phyloP scores from a whole-genome alignment of 2,329 filamentous ascomycete species.

The Ceratocystis diversiconidia region DNA sequence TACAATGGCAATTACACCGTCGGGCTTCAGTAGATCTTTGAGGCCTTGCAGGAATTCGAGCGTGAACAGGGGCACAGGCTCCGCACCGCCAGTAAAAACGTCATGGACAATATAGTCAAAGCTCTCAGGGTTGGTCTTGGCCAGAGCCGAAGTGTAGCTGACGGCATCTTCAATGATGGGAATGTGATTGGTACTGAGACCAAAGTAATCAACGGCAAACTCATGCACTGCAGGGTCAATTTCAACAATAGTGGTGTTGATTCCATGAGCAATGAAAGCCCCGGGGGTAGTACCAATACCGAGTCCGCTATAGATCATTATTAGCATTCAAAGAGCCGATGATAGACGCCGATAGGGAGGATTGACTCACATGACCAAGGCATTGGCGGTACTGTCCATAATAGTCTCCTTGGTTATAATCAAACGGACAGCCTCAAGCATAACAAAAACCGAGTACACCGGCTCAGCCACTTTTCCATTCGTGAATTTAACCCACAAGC shows the following conservation, averaged over 20 bases:
- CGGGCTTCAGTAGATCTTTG: slow-evolving; percentile 53
- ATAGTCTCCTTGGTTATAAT: slow-evolving; percentile 44
- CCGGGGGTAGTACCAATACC: slow-evolving; percentile 86
- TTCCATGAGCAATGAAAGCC: slow-evolving; percentile 72
- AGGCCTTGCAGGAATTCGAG: slow-evolving; percentile 65
- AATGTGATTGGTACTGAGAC: slow-evolving; percentile 60
- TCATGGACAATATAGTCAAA: slow-evolving; percentile 96
- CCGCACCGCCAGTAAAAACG: slow-evolving; percentile 91
- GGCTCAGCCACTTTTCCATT: slow-evolving; percentile 56
- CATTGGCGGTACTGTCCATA: slow-evolving; percentile 54
- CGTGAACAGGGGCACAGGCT: slow-evolving; percentile 80
- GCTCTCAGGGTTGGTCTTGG: slow-evolving; percentile 30
- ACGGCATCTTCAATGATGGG: slow-evolving; percentile 74
- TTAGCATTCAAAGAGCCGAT: slow-evolving; percentile 1
- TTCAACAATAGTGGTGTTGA: slow-evolving; percentile 87
- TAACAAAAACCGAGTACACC: slow-evolving; percentile 90
- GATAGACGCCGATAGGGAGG: background rate
- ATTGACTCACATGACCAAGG: slow-evolving; percentile 63
- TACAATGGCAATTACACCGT: slow-evolving; percentile 80
- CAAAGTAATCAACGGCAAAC: slow-evolving; percentile 72
- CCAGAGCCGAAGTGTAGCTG: slow-evolving; percentile 42
- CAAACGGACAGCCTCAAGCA: slow-evolving; percentile 81
- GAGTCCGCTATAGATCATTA: slow-evolving; percentile 51
- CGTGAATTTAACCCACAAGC: slow-evolving; percentile 60
- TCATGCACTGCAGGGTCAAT: slow-evolving; percentile 81